Evolutionary conservation across 2,329 filamentous ascomycete genomes (phyloP).

Genomic region (Neofusicoccum sp.): DNA sequence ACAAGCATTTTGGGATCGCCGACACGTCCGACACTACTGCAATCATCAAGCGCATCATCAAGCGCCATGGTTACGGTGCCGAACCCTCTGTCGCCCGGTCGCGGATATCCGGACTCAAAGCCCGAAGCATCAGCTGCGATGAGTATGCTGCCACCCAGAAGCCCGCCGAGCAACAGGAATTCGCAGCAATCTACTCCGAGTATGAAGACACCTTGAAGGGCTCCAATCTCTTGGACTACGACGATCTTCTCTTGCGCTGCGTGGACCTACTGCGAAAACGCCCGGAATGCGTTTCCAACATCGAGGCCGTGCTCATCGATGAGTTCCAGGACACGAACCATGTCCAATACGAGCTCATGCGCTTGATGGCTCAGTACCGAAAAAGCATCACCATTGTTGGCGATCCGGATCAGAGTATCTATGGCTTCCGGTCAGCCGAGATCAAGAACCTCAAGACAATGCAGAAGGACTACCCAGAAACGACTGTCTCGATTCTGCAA

Average conservation of each 20-base stretch:
- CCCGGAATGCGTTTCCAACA: constrained; percentile 82
- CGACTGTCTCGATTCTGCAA: constrained; percentile 81
- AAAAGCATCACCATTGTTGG: constrained; percentile 91
- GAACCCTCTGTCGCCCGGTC: constrained; percentile 71
- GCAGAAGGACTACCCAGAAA: constrained; percentile 73
- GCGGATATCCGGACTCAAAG: constrained; percentile 71
- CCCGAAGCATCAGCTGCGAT: constrained; percentile 54
- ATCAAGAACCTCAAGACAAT: constrained; percentile 84
- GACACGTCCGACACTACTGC: constrained; percentile 79
- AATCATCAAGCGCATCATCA: constrained; percentile 81
- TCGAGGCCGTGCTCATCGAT: constrained; percentile 90
- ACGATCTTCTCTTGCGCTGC: constrained; percentile 85
- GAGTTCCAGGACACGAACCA: constrained; percentile 98
- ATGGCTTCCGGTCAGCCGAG: constrained; percentile 92
- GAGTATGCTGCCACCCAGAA: constrained; percentile 45
- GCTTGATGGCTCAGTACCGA: constrained; percentile 72
- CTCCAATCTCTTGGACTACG: constrained; percentile 89
- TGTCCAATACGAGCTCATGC: constrained; percentile 94
- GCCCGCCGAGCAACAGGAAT: constrained; percentile 62
- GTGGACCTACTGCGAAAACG: constrained; percentile 73
- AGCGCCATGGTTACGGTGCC: constrained; percentile 67
- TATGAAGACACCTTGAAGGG: constrained; percentile 76
- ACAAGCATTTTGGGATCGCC: constrained; percentile 85
- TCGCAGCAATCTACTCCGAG: constrained; percentile 67
- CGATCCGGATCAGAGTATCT: constrained; percentile 97